These are phyloP conservation scores for Trichoderma atroviride DNA, from an alignment of 2,329 filamentous ascomycete genomes.

Conservation along the genomic window DNA sequence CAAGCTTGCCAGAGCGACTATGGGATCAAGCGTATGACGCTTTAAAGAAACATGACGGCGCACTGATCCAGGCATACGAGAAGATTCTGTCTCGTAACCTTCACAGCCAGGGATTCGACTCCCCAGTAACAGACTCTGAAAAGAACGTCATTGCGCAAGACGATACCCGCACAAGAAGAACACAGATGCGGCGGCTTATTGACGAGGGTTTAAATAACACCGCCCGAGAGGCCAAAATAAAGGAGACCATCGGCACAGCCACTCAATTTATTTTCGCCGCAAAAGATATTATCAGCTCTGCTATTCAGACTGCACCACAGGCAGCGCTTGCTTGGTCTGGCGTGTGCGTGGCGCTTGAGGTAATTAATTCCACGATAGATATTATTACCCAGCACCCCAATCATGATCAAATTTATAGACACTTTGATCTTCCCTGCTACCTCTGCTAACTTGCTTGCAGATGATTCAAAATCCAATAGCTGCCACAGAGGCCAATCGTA, in stretches of 20 bases:
- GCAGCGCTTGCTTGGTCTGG: slow-evolving; percentile 44
- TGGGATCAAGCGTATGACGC: slow-evolving; percentile 33
- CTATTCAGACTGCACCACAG: slow-evolving; percentile 35
- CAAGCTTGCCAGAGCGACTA: slow-evolving; percentile 9
- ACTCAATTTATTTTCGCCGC: slow-evolving; percentile 25
- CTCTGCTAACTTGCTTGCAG: slow-evolving; percentile 29
- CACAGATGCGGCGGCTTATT: slow-evolving; percentile 39
- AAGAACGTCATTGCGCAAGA: slow-evolving; percentile 19
- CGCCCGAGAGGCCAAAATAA: slow-evolving; percentile 33
- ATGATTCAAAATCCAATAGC: slow-evolving; percentile 38
- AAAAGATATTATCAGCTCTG: slow-evolving; percentile 11
- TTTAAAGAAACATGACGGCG: slow-evolving; percentile 28
- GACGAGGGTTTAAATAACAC: slow-evolving; percentile 36
- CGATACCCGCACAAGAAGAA: slow-evolving; percentile 13
- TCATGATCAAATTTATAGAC: too few relatives aligned
- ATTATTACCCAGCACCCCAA: neutral
- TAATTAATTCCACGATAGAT: slow-evolving; percentile 17
- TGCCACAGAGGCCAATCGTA: slow-evolving; percentile 36
- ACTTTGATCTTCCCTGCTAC: too few relatives aligned
- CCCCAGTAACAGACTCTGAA: neutral
- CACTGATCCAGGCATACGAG: slow-evolving; percentile 32
- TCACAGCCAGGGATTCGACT: neutral
- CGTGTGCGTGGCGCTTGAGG: slow-evolving; percentile 41
- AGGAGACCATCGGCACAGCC: slow-evolving; percentile 32
- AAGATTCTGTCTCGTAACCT: slow-evolving; percentile 29